Evolutionary conservation across 768 basidiomycete genomes (phyloP).

Genomic region (Russula virescens): DNA sequence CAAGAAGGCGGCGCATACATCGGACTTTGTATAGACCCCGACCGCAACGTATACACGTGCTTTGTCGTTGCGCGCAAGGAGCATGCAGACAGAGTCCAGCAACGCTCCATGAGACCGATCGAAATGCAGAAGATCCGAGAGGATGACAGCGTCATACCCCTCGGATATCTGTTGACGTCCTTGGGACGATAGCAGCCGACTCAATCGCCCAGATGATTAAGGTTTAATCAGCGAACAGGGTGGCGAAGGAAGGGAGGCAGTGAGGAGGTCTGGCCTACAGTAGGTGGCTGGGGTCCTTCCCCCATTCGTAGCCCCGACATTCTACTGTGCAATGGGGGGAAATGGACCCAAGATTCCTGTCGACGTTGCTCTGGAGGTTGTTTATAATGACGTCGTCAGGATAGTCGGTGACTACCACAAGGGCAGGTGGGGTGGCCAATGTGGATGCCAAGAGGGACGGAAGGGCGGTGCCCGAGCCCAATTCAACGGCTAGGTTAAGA

Average conservation of each 20-base stretch:
- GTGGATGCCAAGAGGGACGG: slow-evolving; percentile 58
- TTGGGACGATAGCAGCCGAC: slow-evolving; percentile 1
- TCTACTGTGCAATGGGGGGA: slow-evolving; percentile 38
- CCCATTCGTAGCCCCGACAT: slow-evolving; percentile 61
- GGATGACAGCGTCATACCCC: slow-evolving; percentile 54
- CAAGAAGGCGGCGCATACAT: slow-evolving; percentile 52
- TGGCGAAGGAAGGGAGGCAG: slow-evolving; percentile 10
- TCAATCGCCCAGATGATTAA: neutral
- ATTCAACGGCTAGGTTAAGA: slow-evolving; percentile 50
- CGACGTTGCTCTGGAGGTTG: slow-evolving; percentile 51
- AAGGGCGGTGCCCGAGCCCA: slow-evolving; percentile 63
- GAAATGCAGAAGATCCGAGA: slow-evolving; percentile 72
- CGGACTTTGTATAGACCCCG: slow-evolving; percentile 52
- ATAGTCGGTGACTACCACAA: slow-evolving; percentile 63
- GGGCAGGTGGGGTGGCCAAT: slow-evolving; percentile 36
- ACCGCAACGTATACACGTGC: slow-evolving; percentile 55
- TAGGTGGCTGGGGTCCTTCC: slow-evolving; percentile 40
- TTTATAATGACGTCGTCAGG: slow-evolving; percentile 56
- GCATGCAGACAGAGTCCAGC: slow-evolving; percentile 42
- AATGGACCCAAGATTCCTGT: slow-evolving; percentile 40
- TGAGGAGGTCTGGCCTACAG: slow-evolving; percentile 37
- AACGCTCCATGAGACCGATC: slow-evolving; percentile 52
- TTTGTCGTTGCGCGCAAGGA: slow-evolving; percentile 40
- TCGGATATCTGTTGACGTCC: neutral
- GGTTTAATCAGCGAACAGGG: slow-evolving; percentile 16